These are phyloP conservation scores for Termitomyces sp. DNA, from an alignment of 768 basidiomycete genomes.

Conservation along the genomic window DNA sequence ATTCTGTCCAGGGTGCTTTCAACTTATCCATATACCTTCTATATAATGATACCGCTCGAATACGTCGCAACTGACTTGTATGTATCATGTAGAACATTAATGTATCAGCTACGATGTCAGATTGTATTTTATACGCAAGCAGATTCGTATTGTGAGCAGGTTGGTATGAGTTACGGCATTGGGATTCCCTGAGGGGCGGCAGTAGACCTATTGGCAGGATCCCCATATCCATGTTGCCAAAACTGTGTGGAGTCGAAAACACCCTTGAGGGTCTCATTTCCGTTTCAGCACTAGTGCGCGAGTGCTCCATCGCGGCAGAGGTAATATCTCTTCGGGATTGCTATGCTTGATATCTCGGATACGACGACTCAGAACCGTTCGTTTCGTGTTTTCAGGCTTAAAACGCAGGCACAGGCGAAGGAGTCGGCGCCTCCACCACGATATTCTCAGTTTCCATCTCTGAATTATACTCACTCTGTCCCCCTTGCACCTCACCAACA, in stretches of 20 bases:
- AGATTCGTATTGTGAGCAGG: neutral
- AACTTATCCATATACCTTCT: neutral
- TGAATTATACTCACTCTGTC: conserved; percentile 56
- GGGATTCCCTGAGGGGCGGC: no score
- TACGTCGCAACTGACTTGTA: neutral
- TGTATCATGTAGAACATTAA: neutral
- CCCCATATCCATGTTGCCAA: neutral
- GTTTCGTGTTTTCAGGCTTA: neutral
- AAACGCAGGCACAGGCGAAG: neutral
- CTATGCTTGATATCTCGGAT: neutral
- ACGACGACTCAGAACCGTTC: neutral
- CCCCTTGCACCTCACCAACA: conserved; percentile 44
- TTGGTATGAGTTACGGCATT: neutral
- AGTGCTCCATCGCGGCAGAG: no score
- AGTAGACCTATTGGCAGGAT: no score
- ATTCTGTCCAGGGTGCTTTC: neutral
- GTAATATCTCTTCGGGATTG: neutral
- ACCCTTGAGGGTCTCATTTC: no score
- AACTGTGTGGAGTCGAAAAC: neutral
- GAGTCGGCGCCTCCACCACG: conserved; percentile 1
- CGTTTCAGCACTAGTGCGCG: no score
- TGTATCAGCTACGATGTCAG: neutral
- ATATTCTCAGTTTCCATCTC: conserved; percentile 32
- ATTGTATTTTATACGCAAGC: neutral
- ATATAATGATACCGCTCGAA: neutral